These are phyloP conservation scores for Pleurotus sapidus DNA, from an alignment of 768 basidiomycete genomes.

Conservation along the genomic window DNA sequence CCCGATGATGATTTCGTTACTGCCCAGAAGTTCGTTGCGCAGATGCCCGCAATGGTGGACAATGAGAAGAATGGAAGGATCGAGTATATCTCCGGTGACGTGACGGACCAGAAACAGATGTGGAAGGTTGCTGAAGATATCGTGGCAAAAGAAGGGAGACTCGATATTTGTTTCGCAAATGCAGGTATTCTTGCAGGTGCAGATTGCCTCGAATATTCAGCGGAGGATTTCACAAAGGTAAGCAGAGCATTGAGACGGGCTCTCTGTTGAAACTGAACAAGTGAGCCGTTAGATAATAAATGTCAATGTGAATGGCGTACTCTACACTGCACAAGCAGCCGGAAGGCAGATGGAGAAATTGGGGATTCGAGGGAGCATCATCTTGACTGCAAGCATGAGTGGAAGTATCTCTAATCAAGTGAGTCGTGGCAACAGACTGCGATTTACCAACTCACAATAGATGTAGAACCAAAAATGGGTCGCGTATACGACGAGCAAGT, in stretches of 20 bases:
- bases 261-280: neutral
- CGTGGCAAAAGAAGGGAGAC: too few species aligned
- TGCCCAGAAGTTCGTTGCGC: conserved; percentile 41
- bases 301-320: conserved; percentile 57
- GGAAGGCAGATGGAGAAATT: conserved; percentile 54
- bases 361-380: conserved; percentile 48
- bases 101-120: too few species aligned
- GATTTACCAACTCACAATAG: too few species aligned
- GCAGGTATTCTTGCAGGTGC: too few species aligned
- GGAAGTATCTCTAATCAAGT: conserved; percentile 66
- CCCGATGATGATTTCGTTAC: conserved; percentile 49
- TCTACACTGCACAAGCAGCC: conserved; percentile 61
- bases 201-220: too few species aligned
- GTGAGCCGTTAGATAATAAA: conserved; percentile 42
- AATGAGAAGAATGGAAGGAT: conserved; percentile 24
- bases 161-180: too few species aligned
- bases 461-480: too few species aligned
- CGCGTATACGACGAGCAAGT: too few species aligned
- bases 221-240: too few species aligned
- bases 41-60: conserved; percentile 17
- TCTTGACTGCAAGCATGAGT: conserved; percentile 60
- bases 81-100: conserved; percentile 54
- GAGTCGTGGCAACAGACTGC: conserved; percentile 9
- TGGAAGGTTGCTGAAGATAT: too few species aligned
- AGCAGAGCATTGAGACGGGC: conserved; percentile 2